Conservation (phyloP, 805 yeast species). For the Candida schatavii region DNA sequence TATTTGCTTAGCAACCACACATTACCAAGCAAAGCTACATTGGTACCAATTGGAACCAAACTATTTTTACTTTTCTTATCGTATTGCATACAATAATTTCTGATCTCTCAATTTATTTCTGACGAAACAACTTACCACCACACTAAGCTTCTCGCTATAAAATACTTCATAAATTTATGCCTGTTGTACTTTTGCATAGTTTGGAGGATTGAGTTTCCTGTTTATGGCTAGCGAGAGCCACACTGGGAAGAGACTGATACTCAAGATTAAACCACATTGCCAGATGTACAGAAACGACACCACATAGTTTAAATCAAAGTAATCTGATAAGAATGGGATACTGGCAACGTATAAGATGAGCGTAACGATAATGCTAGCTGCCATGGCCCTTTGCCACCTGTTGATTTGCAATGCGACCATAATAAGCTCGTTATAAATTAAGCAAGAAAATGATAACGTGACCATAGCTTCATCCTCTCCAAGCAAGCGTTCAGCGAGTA, state of each 20-base stretch:
- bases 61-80: too few relatives aligned
- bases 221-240: constrained; percentile 80
- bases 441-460: constrained; percentile 76
- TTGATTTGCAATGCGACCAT: constrained; percentile 93
- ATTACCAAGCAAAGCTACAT: too few relatives aligned
- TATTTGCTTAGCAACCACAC: too few relatives aligned
- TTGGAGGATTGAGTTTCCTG: constrained; percentile 84
- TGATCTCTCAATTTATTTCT: too few relatives aligned
- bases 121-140: too few relatives aligned
- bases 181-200: constrained; percentile 94
- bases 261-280: constrained; percentile 63
- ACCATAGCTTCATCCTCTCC: constrained; percentile 76
- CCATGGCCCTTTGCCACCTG: constrained; percentile 86
- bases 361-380: constrained; percentile 69
- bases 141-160: background rate
- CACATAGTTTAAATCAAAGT: constrained; percentile 71
- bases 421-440: constrained; percentile 78
- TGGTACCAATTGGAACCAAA: too few relatives aligned
- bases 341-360: constrained; percentile 64
- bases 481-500: constrained; percentile 73
- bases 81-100: too few relatives aligned
- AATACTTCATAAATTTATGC: constrained; percentile 38
- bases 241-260: constrained; percentile 78
- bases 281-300: constrained; percentile 59
- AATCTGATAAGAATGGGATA: constrained; percentile 83